Evolutionary conservation across 345 rosid species (phyloP).

Genomic region (Salix brachista): DNA sequence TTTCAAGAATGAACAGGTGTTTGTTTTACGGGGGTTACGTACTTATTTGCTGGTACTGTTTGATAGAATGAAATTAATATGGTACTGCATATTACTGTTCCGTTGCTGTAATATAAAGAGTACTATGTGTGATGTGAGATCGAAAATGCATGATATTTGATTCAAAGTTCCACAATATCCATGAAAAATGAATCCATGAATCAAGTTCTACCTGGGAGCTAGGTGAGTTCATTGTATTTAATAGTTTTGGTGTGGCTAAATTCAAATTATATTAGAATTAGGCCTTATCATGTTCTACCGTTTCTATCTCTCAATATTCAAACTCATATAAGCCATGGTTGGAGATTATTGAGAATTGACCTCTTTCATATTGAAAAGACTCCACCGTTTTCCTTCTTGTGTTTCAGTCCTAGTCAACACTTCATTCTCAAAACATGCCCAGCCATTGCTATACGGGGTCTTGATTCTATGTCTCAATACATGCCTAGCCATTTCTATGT

Average conservation of each 20-base stretch:
- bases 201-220: neutral
- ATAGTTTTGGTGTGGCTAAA: neutral
- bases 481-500: too few species aligned
- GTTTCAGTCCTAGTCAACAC: neutral
- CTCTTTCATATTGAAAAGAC: neutral
- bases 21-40: neutral
- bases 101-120: neutral
- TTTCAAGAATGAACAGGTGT: neutral
- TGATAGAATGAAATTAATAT: neutral
- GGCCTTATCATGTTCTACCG: too few species aligned
- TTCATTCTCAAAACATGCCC: neutral
- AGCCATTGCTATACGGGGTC: too few species aligned
- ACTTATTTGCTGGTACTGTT: neutral
- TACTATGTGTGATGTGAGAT: neutral
- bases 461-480: neutral
- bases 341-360: neutral
- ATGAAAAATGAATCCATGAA: neutral
- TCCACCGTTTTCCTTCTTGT: neutral
- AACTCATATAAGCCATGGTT: neutral
- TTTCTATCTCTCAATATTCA: too few species aligned
- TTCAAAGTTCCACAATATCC: neutral
- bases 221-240: neutral
- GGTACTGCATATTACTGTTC: neutral
- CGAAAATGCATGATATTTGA: neutral
- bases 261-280: neutral